These are phyloP conservation scores for Thraustotheca clavata DNA, from an alignment of 352 stramenopile genomes.

Conservation along the genomic window DNA sequence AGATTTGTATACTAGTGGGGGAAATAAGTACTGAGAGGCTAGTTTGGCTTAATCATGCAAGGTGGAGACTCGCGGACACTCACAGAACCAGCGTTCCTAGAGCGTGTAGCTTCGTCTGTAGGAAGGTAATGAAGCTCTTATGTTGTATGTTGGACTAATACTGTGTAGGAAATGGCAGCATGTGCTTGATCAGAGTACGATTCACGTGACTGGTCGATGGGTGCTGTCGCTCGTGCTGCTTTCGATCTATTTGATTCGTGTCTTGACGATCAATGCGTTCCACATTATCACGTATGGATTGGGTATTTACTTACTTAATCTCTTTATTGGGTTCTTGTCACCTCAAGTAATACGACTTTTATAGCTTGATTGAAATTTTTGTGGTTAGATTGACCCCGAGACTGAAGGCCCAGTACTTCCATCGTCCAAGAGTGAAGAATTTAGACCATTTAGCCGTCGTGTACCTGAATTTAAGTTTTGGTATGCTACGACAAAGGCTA, in stretches of 20 bases:
- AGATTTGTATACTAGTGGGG: no score
- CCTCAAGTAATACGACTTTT: conserved; percentile 72
- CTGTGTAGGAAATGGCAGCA: conserved; percentile 91
- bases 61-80: conserved; percentile 46
- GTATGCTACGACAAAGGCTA: conserved; percentile 86
- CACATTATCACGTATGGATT: conserved; percentile 99
- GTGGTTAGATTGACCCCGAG: conserved; percentile 71
- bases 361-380: not conserved
- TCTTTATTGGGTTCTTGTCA: conserved; percentile 99
- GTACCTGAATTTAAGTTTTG: conserved; percentile 99
- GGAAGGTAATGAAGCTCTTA: conserved; percentile 39
- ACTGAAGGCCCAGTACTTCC: conserved; percentile 86
- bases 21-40: no score
- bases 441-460: conserved; percentile 86
- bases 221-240: conserved; percentile 78
- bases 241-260: conserved; percentile 88
- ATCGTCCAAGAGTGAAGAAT: conserved; percentile 85
- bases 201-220: conserved; percentile 93
- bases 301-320: conserved; percentile 98
- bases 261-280: conserved; percentile 91
- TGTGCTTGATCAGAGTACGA: conserved; percentile 96
- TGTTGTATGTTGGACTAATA: not conserved
- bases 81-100: conserved; percentile 72
- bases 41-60: no score
- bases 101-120: conserved; percentile 64